These are phyloP conservation scores for Boletus sensibilis DNA, from an alignment of 768 basidiomycete genomes.

Conservation along the genomic window DNA sequence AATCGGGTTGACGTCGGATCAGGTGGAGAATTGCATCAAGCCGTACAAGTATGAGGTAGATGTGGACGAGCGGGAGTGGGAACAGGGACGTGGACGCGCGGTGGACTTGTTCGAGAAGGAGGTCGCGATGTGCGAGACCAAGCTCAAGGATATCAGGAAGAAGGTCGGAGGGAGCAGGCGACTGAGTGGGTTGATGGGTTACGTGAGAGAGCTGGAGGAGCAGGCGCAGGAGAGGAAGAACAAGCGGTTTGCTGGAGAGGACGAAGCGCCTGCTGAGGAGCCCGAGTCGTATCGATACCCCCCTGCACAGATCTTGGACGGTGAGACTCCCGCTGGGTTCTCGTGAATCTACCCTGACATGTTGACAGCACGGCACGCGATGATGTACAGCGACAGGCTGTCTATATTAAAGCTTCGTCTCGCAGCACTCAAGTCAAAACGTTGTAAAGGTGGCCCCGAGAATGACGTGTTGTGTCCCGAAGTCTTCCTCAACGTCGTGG, in stretches of 20 bases:
- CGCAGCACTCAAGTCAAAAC: conserved; percentile 81
- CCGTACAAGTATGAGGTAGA: conserved; percentile 99
- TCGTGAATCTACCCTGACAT: conserved; percentile 6
- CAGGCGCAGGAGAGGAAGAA: conserved; percentile 63
- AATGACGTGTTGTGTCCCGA: conserved; percentile 93
- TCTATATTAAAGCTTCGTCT: conserved; percentile 83
- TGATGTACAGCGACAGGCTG: conserved; percentile 81
- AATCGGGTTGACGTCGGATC: conserved; percentile 92
- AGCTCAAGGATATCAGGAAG: conserved; percentile 81
- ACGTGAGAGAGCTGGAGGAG: conserved; percentile 82
- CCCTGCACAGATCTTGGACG: conserved; percentile 88
- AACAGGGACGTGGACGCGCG: conserved; percentile 70
- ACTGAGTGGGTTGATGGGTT: conserved; percentile 70
- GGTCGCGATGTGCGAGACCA: conserved; percentile 77
- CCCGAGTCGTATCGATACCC: conserved; percentile 87
- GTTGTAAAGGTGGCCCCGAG: conserved; percentile 85
- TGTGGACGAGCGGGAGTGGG: conserved; percentile 92
- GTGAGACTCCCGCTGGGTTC: conserved; percentile 43
- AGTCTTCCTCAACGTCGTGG: conserved; percentile 93
- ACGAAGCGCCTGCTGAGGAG: conserved; percentile 38
- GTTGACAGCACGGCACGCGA: conserved; percentile 80
- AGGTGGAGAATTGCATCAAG: conserved; percentile 99
- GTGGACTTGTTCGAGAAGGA: conserved; percentile 84
- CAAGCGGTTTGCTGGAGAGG: conserved; percentile 43
- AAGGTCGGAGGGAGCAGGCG: conserved; percentile 87